Percentiles rank a stretch among this genome's conserved stretches.
Conservation (phyloP, 306 rosid genomes). For the Gleditsia sinensis region DNA sequence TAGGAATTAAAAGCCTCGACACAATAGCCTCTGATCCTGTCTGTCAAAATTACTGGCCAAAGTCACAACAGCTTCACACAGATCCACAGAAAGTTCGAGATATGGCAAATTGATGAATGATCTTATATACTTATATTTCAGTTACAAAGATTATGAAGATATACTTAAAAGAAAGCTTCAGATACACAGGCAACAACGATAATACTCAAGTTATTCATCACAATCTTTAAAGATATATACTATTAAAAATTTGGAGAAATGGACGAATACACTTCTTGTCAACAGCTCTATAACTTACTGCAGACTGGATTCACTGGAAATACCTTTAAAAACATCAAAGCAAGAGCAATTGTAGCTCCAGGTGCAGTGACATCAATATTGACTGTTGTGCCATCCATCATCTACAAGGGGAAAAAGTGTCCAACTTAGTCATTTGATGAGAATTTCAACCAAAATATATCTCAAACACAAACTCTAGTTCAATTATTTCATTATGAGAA, state of each 20-base stretch:
- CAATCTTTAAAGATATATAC: slow-evolving; percentile 19
- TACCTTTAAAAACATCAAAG: slow-evolving; percentile 94
- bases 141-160: neutral
- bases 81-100: slow-evolving; percentile 23
- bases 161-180: neutral
- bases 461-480: slow-evolving; percentile 15
- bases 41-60: slow-evolving; percentile 52
- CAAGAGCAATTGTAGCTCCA: slow-evolving; percentile 91
- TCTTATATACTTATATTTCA: slow-evolving; percentile 12
- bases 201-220: slow-evolving; percentile 15
- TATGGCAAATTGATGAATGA: slow-evolving; percentile 15
- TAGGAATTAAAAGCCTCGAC: slow-evolving; percentile 84
- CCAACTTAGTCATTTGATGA: slow-evolving; percentile 29
- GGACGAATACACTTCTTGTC: slow-evolving; percentile 22
- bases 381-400: slow-evolving; percentile 86
- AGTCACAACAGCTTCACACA: slow-evolving; percentile 29
- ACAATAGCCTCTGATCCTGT: slow-evolving; percentile 88
- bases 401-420: slow-evolving; percentile 52
- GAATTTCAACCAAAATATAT: neutral
- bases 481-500: neutral
- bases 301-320: slow-evolving; percentile 28
- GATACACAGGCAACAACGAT: slow-evolving; percentile 20
- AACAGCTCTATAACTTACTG: slow-evolving; percentile 34
- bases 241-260: slow-evolving; percentile 30
- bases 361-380: slow-evolving; percentile 96